Evolutionary conservation across 305 asterid genomes (phyloP).

Genomic region (Fraxinus xanthoxyloides): DNA sequence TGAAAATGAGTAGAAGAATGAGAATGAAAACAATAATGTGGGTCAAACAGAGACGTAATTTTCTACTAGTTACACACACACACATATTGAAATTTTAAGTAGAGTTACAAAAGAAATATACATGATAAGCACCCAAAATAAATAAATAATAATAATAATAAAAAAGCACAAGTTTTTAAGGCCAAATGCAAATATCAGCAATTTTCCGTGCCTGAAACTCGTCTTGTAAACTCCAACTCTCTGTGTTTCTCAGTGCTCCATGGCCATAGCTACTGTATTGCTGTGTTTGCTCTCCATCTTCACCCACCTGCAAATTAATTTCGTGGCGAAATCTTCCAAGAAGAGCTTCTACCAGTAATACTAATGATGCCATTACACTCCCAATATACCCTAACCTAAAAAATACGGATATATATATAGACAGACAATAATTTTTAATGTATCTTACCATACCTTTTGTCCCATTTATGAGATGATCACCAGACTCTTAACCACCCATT

Average conservation of each 20-base stretch:
- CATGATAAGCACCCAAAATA: not conserved
- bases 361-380: constrained; percentile 26
- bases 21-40: too few relatives aligned
- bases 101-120: not conserved
- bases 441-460: not conserved
- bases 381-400: not conserved
- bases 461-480: constrained; percentile 8
- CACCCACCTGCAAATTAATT: not conserved
- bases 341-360: constrained; percentile 26
- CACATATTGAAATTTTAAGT: not conserved
- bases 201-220: constrained; percentile 17
- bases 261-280: not conserved
- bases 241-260: not conserved
- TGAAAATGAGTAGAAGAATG: too few relatives aligned
- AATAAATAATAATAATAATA: too few relatives aligned
- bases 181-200: constrained; percentile 4
- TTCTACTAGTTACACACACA: not conserved
- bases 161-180: not conserved
- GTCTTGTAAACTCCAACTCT: not conserved
- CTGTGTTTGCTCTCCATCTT: not conserved
- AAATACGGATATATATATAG: not conserved
- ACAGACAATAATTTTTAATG: not conserved
- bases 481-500: constrained; percentile 16
- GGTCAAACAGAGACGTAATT: too few relatives aligned
- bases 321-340: not conserved